Percentiles rank a stretch among this genome's conserved stretches.
Conservation (phyloP, 495 filamentous ascomycete genomes). For the Xylaria intraflava region DNA sequence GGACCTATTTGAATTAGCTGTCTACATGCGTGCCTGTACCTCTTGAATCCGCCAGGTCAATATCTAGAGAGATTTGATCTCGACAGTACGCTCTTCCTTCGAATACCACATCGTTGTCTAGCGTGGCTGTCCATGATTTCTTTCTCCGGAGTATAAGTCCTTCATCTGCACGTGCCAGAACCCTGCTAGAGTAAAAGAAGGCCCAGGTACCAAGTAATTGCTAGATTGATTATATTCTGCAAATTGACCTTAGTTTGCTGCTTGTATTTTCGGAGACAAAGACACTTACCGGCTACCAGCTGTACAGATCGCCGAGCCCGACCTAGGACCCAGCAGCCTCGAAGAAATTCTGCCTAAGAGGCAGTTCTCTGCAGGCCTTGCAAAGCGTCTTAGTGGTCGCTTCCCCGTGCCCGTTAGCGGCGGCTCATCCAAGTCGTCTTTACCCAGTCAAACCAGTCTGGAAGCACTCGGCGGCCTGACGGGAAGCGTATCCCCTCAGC, state of each 20-base stretch:
- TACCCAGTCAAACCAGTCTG: constrained; percentile 29
- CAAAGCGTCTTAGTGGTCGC: constrained; percentile 37
- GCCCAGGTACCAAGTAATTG: not conserved
- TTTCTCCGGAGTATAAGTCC: not conserved
- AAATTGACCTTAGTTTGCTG: not conserved
- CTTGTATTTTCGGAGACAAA: not conserved
- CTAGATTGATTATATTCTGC: not conserved
- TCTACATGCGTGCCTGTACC: not conserved
- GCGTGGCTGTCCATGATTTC: not conserved
- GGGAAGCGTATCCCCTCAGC: constrained; percentile 19
- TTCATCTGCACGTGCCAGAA: not conserved
- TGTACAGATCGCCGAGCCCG: constrained; percentile 45
- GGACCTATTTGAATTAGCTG: not conserved
- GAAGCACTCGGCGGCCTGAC: constrained; percentile 22
- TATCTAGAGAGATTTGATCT: not conserved
- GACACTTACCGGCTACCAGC: constrained; percentile 24
- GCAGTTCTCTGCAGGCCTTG: constrained; percentile 37
- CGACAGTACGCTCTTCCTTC: not conserved
- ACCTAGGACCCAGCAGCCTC: constrained; percentile 18
- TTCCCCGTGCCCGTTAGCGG: constrained; percentile 20
- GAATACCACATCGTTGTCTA: no score
- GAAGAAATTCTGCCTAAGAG: constrained; percentile 38
- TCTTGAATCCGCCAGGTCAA: not conserved
- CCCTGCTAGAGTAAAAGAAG: not conserved
- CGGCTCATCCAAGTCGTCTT: constrained; percentile 33